These are phyloP conservation scores for Yamadazyma friedrichii DNA, from an alignment of 1,139 yeast genomes.

Conservation along the genomic window DNA sequence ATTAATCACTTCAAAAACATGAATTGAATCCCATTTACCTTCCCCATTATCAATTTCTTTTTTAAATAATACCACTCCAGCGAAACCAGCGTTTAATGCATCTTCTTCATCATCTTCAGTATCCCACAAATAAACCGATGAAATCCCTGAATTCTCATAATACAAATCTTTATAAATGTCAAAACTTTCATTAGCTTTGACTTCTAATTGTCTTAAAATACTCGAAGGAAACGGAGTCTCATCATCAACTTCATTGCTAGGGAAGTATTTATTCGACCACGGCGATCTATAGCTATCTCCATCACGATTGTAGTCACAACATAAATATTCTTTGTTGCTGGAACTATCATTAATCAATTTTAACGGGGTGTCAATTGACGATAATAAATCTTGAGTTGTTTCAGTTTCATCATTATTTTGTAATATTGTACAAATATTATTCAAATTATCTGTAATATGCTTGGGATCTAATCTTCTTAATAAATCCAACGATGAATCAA, in stretches of 20 bases:
- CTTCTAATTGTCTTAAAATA: constrained; percentile 69
- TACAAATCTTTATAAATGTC: constrained; percentile 91
- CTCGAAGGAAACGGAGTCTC: constrained; percentile 65
- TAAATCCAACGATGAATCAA: constrained; percentile 85
- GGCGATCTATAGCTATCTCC: constrained; percentile 93
- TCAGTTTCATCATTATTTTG: constrained; percentile 47
- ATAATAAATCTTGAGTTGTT: constrained; percentile 80
- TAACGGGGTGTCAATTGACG: constrained; percentile 87
- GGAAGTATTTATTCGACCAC: constrained; percentile 81
- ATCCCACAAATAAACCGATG: constrained; percentile 94
- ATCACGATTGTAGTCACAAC: constrained; percentile 95
- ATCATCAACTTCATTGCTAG: constrained; percentile 46
- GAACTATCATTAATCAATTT: constrained; percentile 53
- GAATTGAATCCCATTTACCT: constrained; percentile 89
- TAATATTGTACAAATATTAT: constrained; percentile 66
- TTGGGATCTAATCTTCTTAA: constrained; percentile 85
- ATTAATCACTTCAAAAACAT: constrained; percentile 77
- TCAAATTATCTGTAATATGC: constrained; percentile 59
- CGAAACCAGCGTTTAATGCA: constrained; percentile 53
- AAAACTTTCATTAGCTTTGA: constrained; percentile 84
- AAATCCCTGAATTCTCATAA: constrained; percentile 86
- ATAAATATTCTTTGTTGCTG: constrained; percentile 66
- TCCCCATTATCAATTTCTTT: constrained; percentile 54
- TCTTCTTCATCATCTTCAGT: constrained; percentile 49
- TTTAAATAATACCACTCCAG: constrained; percentile 87